Evolutionary conservation across 179 eudicot species (phyloP).

Genomic region (Heliamphora pulchella): DNA sequence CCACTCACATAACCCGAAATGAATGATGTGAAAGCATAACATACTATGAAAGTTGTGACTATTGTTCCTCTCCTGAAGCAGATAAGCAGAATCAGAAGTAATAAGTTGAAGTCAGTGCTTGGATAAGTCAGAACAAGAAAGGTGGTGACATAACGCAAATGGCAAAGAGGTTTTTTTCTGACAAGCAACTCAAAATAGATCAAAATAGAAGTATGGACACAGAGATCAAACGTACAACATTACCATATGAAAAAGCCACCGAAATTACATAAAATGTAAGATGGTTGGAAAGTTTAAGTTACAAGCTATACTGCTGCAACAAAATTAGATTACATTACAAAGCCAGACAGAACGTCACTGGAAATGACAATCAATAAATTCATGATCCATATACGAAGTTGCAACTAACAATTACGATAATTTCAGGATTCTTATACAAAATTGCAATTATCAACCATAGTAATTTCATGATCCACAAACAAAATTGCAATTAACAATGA

Average conservation of each 20-base stretch:
- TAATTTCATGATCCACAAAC: too few relatives aligned
- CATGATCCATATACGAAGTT: too few relatives aligned
- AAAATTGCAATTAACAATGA: too few relatives aligned
- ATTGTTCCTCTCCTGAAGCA: constrained; percentile 82
- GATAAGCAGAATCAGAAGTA: constrained; percentile 15
- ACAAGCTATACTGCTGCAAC: too few relatives aligned
- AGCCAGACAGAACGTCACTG: too few relatives aligned
- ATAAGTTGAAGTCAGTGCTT: constrained; percentile 15
- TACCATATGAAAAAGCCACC: background rate
- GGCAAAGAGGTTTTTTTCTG: too few relatives aligned
- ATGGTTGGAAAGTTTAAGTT: too few relatives aligned
- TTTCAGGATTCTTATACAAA: too few relatives aligned
- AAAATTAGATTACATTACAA: background rate
- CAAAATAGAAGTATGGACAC: background rate
- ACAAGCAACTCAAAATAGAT: constrained; percentile 1
- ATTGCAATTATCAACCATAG: too few relatives aligned
- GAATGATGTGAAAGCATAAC: constrained; percentile 86
- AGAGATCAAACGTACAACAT: background rate
- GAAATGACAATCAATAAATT: too few relatives aligned
- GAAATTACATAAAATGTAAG: background rate
- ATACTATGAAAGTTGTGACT: constrained; percentile 83
- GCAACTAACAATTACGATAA: too few relatives aligned
- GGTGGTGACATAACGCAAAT: background rate
- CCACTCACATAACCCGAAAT: constrained; percentile 92
- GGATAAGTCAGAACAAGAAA: background rate